Evolutionary conservation across 495 filamentous ascomycete genomes (phyloP).

Genomic region (Sordaria brevicollis): DNA sequence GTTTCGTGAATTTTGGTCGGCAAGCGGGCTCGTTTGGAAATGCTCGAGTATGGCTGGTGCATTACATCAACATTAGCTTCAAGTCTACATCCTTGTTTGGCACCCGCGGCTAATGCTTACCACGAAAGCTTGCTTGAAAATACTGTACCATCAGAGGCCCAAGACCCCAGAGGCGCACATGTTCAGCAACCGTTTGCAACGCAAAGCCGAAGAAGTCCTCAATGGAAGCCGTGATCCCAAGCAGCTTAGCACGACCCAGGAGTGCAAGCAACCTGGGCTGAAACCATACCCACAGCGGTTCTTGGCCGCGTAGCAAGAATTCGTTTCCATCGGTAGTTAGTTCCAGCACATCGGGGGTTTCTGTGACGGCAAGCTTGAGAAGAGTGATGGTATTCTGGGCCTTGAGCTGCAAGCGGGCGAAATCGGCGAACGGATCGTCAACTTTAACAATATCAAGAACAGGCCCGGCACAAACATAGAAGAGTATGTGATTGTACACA

Average conservation of each 20-base stretch:
- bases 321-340: conserved; percentile 26
- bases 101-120: conserved; percentile 16
- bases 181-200: conserved; percentile 25
- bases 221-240: conserved; percentile 35
- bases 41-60: conserved; percentile 11
- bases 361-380: conserved; percentile 58
- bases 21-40: background rate
- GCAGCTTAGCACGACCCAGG: conserved; percentile 36
- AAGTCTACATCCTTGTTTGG: background rate
- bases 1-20: background rate
- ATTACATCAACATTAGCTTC: background rate
- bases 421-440: conserved; percentile 51
- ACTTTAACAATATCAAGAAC: conserved; percentile 56
- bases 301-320: conserved; percentile 38
- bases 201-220: conserved; percentile 39
- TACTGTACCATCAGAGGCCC: conserved; percentile 32
- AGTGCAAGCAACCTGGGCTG: conserved; percentile 51
- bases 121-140: conserved; percentile 27
- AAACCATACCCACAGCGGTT: conserved; percentile 75
- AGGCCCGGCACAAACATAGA: conserved; percentile 72
- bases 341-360: conserved; percentile 62
- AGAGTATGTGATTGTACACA: conserved; percentile 68
- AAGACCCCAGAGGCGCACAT: conserved; percentile 34
- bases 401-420: conserved; percentile 43
- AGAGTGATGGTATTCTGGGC: conserved; percentile 57